Evolutionary conservation across 1,139 yeast species (phyloP).

Genomic region (Pichia sp.): DNA sequence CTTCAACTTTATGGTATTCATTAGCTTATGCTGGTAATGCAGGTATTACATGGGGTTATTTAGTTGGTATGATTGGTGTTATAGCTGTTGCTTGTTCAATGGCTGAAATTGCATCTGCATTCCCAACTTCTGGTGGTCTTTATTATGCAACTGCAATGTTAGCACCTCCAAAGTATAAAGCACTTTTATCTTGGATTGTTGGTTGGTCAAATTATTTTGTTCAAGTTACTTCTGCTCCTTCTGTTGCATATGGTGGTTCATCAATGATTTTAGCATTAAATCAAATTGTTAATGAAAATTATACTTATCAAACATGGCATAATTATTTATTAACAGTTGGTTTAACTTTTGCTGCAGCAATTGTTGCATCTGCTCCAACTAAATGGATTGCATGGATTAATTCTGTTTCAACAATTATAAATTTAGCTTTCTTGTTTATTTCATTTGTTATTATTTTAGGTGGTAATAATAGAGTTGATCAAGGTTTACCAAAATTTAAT

Average conservation of each 20-base stretch:
- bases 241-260: constrained; percentile 58
- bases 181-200: constrained; percentile 52
- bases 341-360: constrained; percentile 45
- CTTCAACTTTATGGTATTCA: constrained; percentile 46
- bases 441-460: constrained; percentile 56
- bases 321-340: constrained; percentile 46
- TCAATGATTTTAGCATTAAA: constrained; percentile 53
- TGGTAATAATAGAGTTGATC: constrained; percentile 40
- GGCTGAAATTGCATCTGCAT: constrained; percentile 58
- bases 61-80: constrained; percentile 44
- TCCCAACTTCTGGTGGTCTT: constrained; percentile 68
- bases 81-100: constrained; percentile 50
- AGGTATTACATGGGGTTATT: constrained; percentile 51
- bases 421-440: constrained; percentile 46
- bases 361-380: constrained; percentile 46
- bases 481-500: constrained; percentile 44
- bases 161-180: constrained; percentile 48
- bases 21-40: constrained; percentile 45
- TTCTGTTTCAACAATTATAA: constrained; percentile 44
- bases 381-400: constrained; percentile 53
- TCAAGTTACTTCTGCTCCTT: constrained; percentile 55
- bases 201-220: constrained; percentile 57
- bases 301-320: constrained; percentile 44
- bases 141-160: constrained; percentile 48
- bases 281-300: constrained; percentile 32